Conservation (phyloP, 345 rosid genomes). For the Brassica rapa region DNA sequence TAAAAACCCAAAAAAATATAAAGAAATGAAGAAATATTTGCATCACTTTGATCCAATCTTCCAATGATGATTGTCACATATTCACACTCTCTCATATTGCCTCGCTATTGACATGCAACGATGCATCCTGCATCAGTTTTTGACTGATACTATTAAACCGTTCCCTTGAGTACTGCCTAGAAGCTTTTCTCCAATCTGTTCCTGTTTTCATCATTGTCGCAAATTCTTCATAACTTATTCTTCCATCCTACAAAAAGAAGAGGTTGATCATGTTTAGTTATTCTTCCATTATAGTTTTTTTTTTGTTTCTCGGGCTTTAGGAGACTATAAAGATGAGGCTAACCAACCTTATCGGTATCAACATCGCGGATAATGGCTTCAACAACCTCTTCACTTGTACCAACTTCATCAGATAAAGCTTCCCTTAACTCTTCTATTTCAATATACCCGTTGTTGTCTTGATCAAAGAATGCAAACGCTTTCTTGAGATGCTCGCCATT, state of each 20-base stretch:
- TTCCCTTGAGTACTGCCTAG: constrained; percentile 91
- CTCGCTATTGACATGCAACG: constrained; percentile 54
- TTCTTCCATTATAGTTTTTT: too few species aligned
- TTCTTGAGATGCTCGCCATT: constrained; percentile 84
- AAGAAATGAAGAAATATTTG: constrained; percentile 23
- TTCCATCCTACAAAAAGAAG: constrained; percentile 67
- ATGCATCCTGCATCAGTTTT: constrained; percentile 78
- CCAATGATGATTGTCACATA: background rate
- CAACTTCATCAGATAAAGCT: constrained; percentile 74
- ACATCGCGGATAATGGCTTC: constrained; percentile 89
- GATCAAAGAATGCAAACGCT: constrained; percentile 85
- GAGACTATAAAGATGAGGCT: background rate
- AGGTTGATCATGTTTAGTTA: constrained; percentile 2
- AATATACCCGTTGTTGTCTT: constrained; percentile 68
- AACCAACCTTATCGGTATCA: constrained; percentile 83
- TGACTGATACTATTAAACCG: constrained; percentile 85
- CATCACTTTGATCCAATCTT: constrained; percentile 26
- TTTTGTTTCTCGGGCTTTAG: background rate
- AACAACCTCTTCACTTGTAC: constrained; percentile 73
- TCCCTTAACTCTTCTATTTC: constrained; percentile 84
- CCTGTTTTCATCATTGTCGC: constrained; percentile 94
- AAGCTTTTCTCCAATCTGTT: constrained; percentile 97
- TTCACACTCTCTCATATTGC: constrained; percentile 18
- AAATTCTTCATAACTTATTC: constrained; percentile 88
- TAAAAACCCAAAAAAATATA: background rate